phyloP scores from a whole-genome alignment of 345 rosid genomes.

The Eucalyptus cloeziana region DNA sequence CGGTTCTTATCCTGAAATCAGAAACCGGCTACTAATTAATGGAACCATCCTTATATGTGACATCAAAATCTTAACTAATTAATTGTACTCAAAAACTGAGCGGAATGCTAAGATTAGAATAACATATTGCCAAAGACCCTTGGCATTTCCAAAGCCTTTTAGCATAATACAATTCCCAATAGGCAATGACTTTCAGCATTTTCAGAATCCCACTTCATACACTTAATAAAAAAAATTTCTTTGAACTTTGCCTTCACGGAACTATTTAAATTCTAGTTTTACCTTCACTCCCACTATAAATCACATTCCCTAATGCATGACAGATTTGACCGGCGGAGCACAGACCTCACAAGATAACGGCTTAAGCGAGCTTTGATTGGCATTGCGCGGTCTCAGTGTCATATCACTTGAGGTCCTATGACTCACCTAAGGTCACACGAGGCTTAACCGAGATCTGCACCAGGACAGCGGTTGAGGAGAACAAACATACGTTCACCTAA shows the following conservation, averaged over 20 bases:
- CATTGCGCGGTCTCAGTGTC: not conserved
- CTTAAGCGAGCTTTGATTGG: not conserved
- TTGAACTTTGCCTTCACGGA: not conserved
- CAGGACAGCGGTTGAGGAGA: not conserved
- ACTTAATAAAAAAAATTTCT: not conserved
- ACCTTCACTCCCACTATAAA: not conserved
- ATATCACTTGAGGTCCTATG: not conserved
- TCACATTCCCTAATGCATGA: not conserved
- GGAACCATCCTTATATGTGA: too few species aligned
- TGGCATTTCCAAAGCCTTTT: not conserved
- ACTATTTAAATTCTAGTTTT: not conserved
- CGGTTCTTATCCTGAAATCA: too few species aligned
- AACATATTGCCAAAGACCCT: not conserved
- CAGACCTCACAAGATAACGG: not conserved
- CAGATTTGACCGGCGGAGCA: not conserved
- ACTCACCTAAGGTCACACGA: not conserved
- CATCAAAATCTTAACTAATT: too few species aligned
- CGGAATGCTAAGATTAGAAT: not conserved
- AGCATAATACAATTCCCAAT: not conserved
- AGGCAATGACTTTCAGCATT: accelerated
- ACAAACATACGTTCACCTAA: not conserved
- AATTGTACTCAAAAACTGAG: too few species aligned
- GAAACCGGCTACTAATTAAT: too few species aligned
- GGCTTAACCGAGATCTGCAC: not conserved
- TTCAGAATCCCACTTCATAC: not conserved